Evolutionary conservation across 1,139 yeast genomes (phyloP).

Genomic region (Candida anutae): DNA sequence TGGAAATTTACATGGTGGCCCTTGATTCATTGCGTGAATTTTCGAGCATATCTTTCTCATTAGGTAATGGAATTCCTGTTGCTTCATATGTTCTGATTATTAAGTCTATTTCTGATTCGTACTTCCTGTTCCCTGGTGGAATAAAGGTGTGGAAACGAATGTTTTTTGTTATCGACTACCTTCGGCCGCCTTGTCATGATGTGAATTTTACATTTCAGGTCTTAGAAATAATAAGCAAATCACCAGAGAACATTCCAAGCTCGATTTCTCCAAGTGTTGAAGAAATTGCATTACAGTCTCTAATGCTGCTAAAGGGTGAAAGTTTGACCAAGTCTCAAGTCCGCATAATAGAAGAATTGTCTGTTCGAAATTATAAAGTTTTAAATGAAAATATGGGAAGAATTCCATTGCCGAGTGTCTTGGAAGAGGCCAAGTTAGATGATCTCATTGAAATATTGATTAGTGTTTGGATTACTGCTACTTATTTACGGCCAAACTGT

Average conservation of each 20-base stretch:
- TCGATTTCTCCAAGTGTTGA: no score
- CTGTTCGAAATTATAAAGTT: constrained; percentile 1
- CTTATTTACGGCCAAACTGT: constrained; percentile 11
- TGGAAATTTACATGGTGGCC: constrained; percentile 18
- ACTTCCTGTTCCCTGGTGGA: constrained; percentile 4
- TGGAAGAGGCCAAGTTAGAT: constrained; percentile 16
- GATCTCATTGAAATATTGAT: constrained; percentile 20
- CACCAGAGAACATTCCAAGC: no score
- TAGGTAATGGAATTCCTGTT: constrained; percentile 13
- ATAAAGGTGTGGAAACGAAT: constrained; percentile 4
- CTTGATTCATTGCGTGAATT: constrained; percentile 17
- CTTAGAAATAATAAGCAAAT: constrained; percentile 4
- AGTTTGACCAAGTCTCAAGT: constrained; percentile 1
- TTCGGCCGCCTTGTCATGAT: background rate
- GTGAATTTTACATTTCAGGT: constrained; percentile 3
- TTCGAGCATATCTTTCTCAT: constrained; percentile 12
- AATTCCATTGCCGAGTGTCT: constrained; percentile 21
- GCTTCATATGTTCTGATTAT: constrained; percentile 12
- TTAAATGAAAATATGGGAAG: constrained; percentile 23
- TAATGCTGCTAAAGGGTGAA: constrained; percentile 1
- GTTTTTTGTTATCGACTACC: constrained; percentile 1
- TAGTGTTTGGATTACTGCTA: constrained; percentile 21
- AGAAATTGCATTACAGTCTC: constrained; percentile 2
- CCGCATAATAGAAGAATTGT: constrained; percentile 1
- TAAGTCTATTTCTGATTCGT: constrained; percentile 3